Base-by-base conservation (phyloP, 2,329 filamentous ascomycete genomes). In the Venturia aucupariae region DNA sequence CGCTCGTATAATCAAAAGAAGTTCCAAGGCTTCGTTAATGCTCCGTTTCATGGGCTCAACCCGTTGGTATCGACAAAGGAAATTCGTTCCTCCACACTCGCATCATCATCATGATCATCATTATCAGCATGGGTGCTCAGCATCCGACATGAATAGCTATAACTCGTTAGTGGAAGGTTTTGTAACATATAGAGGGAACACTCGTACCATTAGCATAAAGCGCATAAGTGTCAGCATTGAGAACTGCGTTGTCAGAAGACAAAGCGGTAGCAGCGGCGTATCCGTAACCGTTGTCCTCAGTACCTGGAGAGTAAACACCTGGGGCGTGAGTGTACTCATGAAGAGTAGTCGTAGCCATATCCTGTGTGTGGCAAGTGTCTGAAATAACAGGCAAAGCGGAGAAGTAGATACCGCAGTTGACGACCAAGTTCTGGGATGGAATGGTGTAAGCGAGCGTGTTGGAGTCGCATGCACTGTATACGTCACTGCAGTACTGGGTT, bases 241-340 rank as follows among this genome's bases (percentile, higher is more conserved):
- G 77, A 10, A 88, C 70, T 61, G 85, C 85, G 70, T 82, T 73
- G 4, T 72, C 68, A 0, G 77, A 77, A 6, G 74, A 77, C 67
- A 89, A 72, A 6, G 74, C 70, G 3, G 71, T 77, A 7, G 75
- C 72, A 61, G 79, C 79, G 5, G 77, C 72, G 69, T 87, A 88
- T 35, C 83, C 85, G 68, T 84, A 84, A 32, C 77, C 81, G 62
- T 81, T 76, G 70, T 89, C 86, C 1, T 80, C 72, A 1, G 86
- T 88, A 10, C 84, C 83, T 64, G 83, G 83, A 67, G 68, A 72
- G 66, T 75, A 80, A 15, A 81, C 78, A 74, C 75, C 79, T 71
- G 80, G 74, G n/a, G 81, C 78, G 71, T 89, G 87, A 10, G 86
- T 87, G 68, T 80, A 78, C 78, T 90, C 87, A 70, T 90, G 87